Percentiles rank a stretch among this genome's conserved stretches.
phyloP scores from a whole-genome alignment of 1,284 basidiomycete species.

The Boletus chippewaensis region DNA sequence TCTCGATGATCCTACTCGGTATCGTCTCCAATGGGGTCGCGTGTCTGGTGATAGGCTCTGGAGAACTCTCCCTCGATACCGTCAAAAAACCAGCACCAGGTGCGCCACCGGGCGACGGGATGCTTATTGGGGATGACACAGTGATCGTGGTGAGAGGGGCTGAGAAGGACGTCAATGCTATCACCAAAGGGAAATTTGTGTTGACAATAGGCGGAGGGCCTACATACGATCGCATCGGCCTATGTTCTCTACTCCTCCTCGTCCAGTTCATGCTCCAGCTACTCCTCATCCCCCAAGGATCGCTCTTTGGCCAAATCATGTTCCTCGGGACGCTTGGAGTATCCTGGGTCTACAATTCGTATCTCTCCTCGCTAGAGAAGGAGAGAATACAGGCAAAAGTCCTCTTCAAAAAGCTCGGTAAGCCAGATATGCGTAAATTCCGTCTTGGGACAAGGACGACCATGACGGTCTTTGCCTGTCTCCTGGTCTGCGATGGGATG shows the following conservation, averaged over 20 bases:
- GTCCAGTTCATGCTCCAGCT: conserved; percentile 28
- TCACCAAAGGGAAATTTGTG: conserved; percentile 26
- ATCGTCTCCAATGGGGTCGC: conserved; percentile 28
- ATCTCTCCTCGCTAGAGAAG: conserved; percentile 29
- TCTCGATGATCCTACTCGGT: conserved; percentile 30
- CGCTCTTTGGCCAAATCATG: conserved; percentile 31
- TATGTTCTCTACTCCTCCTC: conserved; percentile 27
- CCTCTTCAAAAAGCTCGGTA: conserved; percentile 18
- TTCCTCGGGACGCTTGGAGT: conserved; percentile 26
- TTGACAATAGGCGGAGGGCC: conserved; percentile 18
- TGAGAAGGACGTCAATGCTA: conserved; percentile 26
- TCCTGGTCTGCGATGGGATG: conserved; percentile 22
- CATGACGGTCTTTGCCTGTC: conserved; percentile 26
- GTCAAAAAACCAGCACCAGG: conserved; percentile 18
- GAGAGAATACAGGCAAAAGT: conserved; percentile 27
- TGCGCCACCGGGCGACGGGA: conserved; percentile 24
- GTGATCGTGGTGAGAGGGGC: conserved; percentile 25
- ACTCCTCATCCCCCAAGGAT: conserved; percentile 23
- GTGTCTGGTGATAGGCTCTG: conserved; percentile 29
- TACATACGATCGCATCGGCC: conserved; percentile 19
- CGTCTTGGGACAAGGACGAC: conserved; percentile 25
- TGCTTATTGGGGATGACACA: conserved; percentile 18
- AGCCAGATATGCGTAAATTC: conserved; percentile 20
- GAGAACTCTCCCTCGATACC: conserved; percentile 13
- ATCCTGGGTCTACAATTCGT: conserved; percentile 32